Base-by-base conservation (phyloP, 2,329 filamentous ascomycete genomes). In the Botrytis tulipae region DNA sequence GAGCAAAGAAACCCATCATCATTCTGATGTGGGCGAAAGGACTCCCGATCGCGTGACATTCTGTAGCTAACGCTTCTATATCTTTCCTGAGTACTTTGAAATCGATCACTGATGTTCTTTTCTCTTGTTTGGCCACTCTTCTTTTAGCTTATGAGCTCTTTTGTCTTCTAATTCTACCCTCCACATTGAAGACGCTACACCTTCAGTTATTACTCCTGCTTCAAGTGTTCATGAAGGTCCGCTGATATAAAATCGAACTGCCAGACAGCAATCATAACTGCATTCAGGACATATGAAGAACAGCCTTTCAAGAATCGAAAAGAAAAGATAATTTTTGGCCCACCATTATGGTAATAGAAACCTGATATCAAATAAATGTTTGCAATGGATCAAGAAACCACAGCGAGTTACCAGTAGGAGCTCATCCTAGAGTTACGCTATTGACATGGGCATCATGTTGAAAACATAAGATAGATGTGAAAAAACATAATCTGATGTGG, bases 81-180 rank as follows among this genome's bases (percentile, higher is more conserved):
- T 9, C 9, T n/a, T 25, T 10, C 6, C 12, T 5, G 22, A n/a
- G 22, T 51, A n/a, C 22, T 25, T 51, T n/a, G 12, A 12, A 6
- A 0, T 51, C 22, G 25, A 51, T 25, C 10, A 51, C 48, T 25
- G 4, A 5, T 51, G 1, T 12, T 51, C 0, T 4, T 51, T n/a
- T 4, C 10, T 8, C 22, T 51, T 3, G 22, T n/a, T 51, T 51
- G 22, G 3, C 48, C 4, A 51, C 22, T 51, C 4, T n/a, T 12
- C 10, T 14, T 4, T n/a, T 51, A 12, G 0, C 0, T 5, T 14
- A 4, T 8, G 4, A 51, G 10, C 10, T 51, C n/a, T 5, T 25
- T 0, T 51, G 6, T 0, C 9, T 22, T n/a, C 22, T 14, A 6
- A n/a, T 12, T 7, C 1, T 8, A n/a, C 1, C 10, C 10, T 22